A percentile compares a stretch with the other conserved stretches of the same genome.
Evolutionary conservation across 371 early-diverging fungal species (phyloP).

Genomic region (Ordospora pajunii): DNA sequence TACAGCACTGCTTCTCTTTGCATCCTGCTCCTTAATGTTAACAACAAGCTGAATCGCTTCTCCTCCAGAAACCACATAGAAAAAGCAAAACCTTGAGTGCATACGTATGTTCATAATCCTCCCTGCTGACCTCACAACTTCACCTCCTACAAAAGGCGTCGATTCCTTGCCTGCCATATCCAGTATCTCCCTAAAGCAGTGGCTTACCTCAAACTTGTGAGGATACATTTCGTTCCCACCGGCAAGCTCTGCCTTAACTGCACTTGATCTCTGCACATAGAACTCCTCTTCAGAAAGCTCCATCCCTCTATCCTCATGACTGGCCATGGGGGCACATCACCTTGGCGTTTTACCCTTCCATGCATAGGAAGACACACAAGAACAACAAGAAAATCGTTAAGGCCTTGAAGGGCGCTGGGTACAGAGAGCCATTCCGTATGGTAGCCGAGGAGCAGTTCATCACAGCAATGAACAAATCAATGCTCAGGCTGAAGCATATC

Average conservation of each 20-base stretch:
- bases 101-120: conserved; percentile 43
- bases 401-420: conserved; percentile 8
- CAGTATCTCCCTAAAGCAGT: conserved; percentile 39
- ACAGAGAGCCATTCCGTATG: conserved; percentile 36
- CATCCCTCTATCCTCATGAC: neutral
- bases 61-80: conserved; percentile 13
- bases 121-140: conserved; percentile 47
- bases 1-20: neutral
- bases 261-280: conserved; percentile 29
- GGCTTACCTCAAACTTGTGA: conserved; percentile 50
- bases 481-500: neutral
- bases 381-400: conserved; percentile 35
- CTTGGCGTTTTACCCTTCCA: neutral
- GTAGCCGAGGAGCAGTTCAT: conserved; percentile 32
- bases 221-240: conserved; percentile 44
- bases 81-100: conserved; percentile 44
- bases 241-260: neutral
- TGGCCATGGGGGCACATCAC: neutral
- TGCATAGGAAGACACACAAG: conserved; percentile 25
- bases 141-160: neutral
- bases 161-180: neutral
- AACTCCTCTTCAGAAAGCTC: conserved; percentile 48
- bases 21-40: neutral
- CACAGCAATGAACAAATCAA: neutral
- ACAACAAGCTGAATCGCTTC: conserved; percentile 36